phyloP scores from a whole-genome alignment of 176 grass and related monocot genomes.

The Panicum miliaceum region DNA sequence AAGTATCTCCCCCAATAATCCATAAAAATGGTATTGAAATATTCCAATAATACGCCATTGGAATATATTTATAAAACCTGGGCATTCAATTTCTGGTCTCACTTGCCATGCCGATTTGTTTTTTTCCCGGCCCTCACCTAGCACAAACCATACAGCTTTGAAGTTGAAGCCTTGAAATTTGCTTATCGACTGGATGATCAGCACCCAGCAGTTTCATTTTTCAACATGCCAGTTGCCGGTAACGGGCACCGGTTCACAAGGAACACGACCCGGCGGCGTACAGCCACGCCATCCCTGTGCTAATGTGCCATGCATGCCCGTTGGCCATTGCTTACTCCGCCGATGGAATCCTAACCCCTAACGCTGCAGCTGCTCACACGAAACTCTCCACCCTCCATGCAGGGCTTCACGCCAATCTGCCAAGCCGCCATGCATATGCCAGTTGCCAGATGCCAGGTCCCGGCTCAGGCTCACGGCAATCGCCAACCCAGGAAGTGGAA shows the following conservation, averaged over 20 bases:
- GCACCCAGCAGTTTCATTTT: background rate
- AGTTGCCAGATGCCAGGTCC: slow-evolving; percentile 1
- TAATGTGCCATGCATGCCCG: background rate
- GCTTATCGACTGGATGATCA: background rate
- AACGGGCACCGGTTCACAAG: background rate
- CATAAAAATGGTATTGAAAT: too few relatives aligned
- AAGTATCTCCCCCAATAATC: too few relatives aligned
- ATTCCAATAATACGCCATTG: too few relatives aligned
- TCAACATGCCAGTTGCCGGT: background rate
- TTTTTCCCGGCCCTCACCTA: too few relatives aligned
- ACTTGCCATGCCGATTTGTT: too few relatives aligned
- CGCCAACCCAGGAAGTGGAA: background rate
- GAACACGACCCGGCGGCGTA: slow-evolving; percentile 10
- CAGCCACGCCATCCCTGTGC: slow-evolving; percentile 35
- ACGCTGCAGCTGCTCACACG: slow-evolving; percentile 20
- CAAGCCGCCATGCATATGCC: background rate
- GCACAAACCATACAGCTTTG: background rate
- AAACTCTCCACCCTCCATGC: slow-evolving; percentile 30
- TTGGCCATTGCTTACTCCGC: slow-evolving; percentile 17
- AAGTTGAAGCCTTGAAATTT: too few relatives aligned
- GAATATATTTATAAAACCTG: too few relatives aligned
- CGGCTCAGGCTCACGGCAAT: slow-evolving; percentile 18
- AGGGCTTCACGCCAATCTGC: slow-evolving; percentile 31
- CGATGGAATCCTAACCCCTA: slow-evolving; percentile 39
- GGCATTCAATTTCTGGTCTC: too few relatives aligned